Evolutionary conservation across 176 grass and related monocot genomes (phyloP).

Genomic region (Microstegium vimineum): DNA sequence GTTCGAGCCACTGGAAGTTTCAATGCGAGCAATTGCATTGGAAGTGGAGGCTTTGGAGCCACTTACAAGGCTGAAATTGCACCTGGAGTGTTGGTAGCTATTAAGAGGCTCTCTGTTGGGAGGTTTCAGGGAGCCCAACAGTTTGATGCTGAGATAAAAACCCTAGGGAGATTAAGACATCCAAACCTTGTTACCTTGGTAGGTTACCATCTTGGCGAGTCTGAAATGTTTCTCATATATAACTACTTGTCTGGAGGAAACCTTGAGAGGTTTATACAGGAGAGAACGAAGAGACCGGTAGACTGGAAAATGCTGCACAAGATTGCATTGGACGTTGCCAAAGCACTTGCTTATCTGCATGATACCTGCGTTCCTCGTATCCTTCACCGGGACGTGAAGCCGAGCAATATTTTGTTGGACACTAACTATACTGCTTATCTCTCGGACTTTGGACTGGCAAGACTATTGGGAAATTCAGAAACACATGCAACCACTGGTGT

Average conservation of each 20-base stretch:
- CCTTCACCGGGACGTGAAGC: constrained; percentile 92
- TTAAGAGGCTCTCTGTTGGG: constrained; percentile 90
- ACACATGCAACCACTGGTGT: constrained; percentile 97
- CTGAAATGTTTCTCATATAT: constrained; percentile 98
- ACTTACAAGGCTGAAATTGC: constrained; percentile 98
- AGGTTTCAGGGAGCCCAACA: constrained; percentile 84
- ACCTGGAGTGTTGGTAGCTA: constrained; percentile 87
- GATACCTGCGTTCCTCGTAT: constrained; percentile 84
- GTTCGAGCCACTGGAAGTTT: constrained; percentile 88
- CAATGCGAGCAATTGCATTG: constrained; percentile 96
- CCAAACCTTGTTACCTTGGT: constrained; percentile 87
- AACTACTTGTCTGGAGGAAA: constrained; percentile 93
- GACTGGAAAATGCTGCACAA: constrained; percentile 93
- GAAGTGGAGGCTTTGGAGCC: constrained; percentile 93
- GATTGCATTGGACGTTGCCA: constrained; percentile 89
- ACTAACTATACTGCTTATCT: constrained; percentile 80
- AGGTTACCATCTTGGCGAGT: constrained; percentile 93
- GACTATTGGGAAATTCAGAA: constrained; percentile 94
- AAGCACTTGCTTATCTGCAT: constrained; percentile 85
- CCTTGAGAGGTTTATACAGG: constrained; percentile 92
- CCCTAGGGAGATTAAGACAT: constrained; percentile 81
- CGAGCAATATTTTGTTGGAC: constrained; percentile 93
- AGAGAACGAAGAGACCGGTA: constrained; percentile 73
- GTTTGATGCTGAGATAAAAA: constrained; percentile 98
- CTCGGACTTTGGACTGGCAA: constrained; percentile 90